These are phyloP conservation scores for Pulveroboletus sp. DNA, from an alignment of 1,284 basidiomycete species.

Conservation along the genomic window DNA sequence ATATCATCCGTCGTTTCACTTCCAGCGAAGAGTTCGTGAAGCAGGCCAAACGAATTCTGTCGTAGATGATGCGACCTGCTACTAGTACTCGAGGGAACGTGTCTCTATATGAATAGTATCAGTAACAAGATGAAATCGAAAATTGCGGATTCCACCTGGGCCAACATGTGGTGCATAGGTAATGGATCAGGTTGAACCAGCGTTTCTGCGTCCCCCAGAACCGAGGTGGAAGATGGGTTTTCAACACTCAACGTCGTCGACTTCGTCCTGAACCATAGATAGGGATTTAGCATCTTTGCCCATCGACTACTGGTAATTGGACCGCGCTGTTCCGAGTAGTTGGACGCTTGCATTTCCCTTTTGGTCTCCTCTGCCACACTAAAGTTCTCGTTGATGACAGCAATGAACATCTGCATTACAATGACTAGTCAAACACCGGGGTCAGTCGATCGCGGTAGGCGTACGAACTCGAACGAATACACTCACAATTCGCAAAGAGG, in stretches of 20 bases:
- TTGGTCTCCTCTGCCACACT: slow-evolving; percentile 91
- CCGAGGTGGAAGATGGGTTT: slow-evolving; percentile 68
- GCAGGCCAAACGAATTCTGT: slow-evolving; percentile 55
- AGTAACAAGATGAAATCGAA: neutral
- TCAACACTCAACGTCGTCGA: slow-evolving; percentile 76
- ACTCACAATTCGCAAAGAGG: slow-evolving; percentile 88
- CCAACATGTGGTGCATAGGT: slow-evolving; percentile 35
- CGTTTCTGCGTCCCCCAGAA: slow-evolving; percentile 76
- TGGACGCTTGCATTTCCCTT: slow-evolving; percentile 76
- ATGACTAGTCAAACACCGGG: slow-evolving; percentile 61
- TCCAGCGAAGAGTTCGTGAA: slow-evolving; percentile 71
- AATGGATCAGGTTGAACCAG: slow-evolving; percentile 64
- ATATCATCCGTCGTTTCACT: slow-evolving; percentile 58
- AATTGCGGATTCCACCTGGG: slow-evolving; percentile 27
- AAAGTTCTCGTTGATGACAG: slow-evolving; percentile 98
- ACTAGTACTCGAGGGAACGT: slow-evolving; percentile 6
- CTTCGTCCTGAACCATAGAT: slow-evolving; percentile 75
- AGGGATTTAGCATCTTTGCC: slow-evolving; percentile 85
- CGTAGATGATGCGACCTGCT: slow-evolving; percentile 49
- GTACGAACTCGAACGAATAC: neutral
- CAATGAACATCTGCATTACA: slow-evolving; percentile 97
- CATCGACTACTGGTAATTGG: slow-evolving; percentile 59
- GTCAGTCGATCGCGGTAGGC: slow-evolving; percentile 5
- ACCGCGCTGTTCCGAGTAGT: slow-evolving; percentile 62
- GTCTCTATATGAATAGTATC: slow-evolving; percentile 17